Evolutionary conservation across 768 basidiomycete genomes (phyloP), one percentile per base, ranked within the genome.

Genomic region (Suillus spraguei): DNA sequence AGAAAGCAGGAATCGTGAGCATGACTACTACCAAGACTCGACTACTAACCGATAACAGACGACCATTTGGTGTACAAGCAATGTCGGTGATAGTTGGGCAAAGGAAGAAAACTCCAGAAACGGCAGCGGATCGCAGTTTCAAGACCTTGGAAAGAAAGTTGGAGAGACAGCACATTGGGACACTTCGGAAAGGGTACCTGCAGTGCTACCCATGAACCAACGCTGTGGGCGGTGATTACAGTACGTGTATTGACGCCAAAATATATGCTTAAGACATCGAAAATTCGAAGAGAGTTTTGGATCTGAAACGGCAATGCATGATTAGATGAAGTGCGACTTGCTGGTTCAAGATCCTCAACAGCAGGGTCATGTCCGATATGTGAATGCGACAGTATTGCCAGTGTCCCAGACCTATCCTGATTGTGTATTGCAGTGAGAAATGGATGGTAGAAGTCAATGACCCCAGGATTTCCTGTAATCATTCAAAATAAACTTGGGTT

Each of bases 1-100:
- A 39, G 60, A 39, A 53, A 22, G 55, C 13, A 11, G 60, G 47
- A 28, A 44, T 22, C 42, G 22, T 38, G 11, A 32, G 22, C 33
- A 17, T 14, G 17, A 54, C 11, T 22, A 9, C 41, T 39, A 32
- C 20, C 22, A 14, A 42, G 46, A 41, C 24, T 24, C 33, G 32
- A 28, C 35, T 49, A 79, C 87, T 69, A 67, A 90, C 89, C 55
- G 82, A 84, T 32, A 92, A 72, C 22, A 65, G 74, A 42, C 75
- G 78, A 2, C 90, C 92, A 66, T 90, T 90, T 3, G 89, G 89
- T 0, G 89, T 88, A 16, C 76, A 68, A 3, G 78, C 82, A 33
- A 95, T 88, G 69, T 87, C 76, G 3, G 82, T 82, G 39, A 92
- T 77, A 0, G 91, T 86, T 0, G 92, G 92, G 73, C 89, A 91